These are phyloP conservation scores for Candolleomyces aberdarensis DNA, from an alignment of 768 basidiomycete species.

Conservation along the genomic window DNA sequence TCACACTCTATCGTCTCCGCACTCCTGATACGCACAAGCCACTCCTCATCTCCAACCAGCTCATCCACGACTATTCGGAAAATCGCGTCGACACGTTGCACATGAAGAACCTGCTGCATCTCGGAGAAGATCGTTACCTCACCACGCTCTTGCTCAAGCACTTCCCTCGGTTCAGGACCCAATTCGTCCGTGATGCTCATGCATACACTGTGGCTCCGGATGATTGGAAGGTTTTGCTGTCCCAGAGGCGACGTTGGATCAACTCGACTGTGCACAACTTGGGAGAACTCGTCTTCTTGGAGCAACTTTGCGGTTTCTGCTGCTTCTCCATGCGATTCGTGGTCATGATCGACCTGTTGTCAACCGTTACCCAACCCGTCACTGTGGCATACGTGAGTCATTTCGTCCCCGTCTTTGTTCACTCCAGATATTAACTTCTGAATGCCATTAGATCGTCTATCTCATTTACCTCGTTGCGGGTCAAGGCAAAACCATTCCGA, in stretches of 20 bases:
- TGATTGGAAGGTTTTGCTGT: conserved; percentile 90
- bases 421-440: not conserved
- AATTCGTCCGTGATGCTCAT: conserved; percentile 91
- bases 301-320: conserved; percentile 93
- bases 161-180: conserved; percentile 92
- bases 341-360: conserved; percentile 94
- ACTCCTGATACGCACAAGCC: conserved; percentile 96
- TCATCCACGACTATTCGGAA: conserved; percentile 92
- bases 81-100: conserved; percentile 96
- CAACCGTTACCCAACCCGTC: conserved; percentile 81
- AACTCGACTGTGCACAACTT: conserved; percentile 99
- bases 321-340: conserved; percentile 99
- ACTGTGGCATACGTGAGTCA: conserved; percentile 83
- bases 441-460: conserved; percentile 66
- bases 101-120: conserved; percentile 97
- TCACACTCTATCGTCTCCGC: conserved; percentile 73
- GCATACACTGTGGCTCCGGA: conserved; percentile 95
- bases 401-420: conserved; percentile 13
- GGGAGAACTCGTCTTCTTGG: conserved; percentile 87
- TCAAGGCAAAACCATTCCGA: conserved; percentile 65
- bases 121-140: conserved; percentile 98
- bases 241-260: conserved; percentile 98
- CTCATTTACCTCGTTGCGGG: conserved; percentile 79
- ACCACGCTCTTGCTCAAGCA: conserved; percentile 95
- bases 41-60: conserved; percentile 83